phyloP scores from a whole-genome alignment of 2,329 filamentous ascomycete genomes.

The Ophiocordyceps camponoti-saundersi region DNA sequence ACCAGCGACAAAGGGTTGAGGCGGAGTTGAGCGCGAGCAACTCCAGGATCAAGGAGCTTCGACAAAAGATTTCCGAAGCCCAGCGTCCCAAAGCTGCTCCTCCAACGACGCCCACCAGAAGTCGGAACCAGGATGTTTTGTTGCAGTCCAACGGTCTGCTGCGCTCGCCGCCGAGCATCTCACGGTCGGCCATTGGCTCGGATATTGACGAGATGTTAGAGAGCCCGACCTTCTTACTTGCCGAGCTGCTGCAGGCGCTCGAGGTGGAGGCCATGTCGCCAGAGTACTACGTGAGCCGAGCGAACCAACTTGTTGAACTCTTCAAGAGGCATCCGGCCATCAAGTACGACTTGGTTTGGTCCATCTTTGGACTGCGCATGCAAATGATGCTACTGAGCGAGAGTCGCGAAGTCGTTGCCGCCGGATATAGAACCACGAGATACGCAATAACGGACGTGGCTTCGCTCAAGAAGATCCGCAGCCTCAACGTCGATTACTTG shows the following conservation, averaged over 20 bases:
- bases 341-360: constrained; percentile 95
- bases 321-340: constrained; percentile 85
- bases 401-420: constrained; percentile 86
- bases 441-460: constrained; percentile 87
- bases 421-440: constrained; percentile 81
- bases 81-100: constrained; percentile 31
- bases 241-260: constrained; percentile 78
- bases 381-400: constrained; percentile 94
- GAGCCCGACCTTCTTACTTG: constrained; percentile 79
- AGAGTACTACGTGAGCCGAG: constrained; percentile 88
- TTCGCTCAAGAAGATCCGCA: constrained; percentile 76
- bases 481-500: constrained; percentile 78
- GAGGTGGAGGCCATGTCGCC: constrained; percentile 76
- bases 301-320: constrained; percentile 87
- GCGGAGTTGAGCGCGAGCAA: constrained; percentile 85
- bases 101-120: constrained; percentile 34
- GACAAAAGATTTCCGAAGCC: constrained; percentile 41
- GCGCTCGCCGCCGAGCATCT: constrained; percentile 39
- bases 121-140: constrained; percentile 28
- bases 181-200: constrained; percentile 38
- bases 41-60: constrained; percentile 44
- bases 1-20: constrained; percentile 63
- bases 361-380: constrained; percentile 81
- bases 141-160: constrained; percentile 25
- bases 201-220: constrained; percentile 55